A percentile compares a stretch with the other conserved stretches of the same genome.
Conservation (phyloP, 2,329 filamentous ascomycete genomes). For the Aspergillus sp. region DNA sequence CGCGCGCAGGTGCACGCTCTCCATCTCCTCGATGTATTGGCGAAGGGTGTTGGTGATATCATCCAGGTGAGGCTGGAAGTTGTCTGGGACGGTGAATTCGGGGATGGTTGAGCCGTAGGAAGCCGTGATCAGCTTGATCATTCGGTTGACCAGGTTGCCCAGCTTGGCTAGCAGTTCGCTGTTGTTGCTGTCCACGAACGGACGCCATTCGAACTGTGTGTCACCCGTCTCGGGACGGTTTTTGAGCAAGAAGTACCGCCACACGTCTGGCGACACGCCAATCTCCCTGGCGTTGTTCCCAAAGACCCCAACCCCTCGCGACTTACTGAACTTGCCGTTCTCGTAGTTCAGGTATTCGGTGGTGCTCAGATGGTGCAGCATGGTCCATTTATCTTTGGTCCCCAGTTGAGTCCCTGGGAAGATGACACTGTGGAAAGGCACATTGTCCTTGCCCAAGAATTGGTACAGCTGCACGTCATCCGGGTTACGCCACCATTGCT, state of each 20-base stretch:
- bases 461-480: slow-evolving; percentile 84
- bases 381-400: slow-evolving; percentile 78
- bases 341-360: slow-evolving; percentile 89
- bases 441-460: slow-evolving; percentile 92
- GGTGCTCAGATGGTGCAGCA: slow-evolving; percentile 77
- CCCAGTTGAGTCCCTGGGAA: slow-evolving; percentile 84
- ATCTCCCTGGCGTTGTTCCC: slow-evolving; percentile 83
- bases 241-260: slow-evolving; percentile 83
- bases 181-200: slow-evolving; percentile 79
- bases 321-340: slow-evolving; percentile 87
- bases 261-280: slow-evolving; percentile 76
- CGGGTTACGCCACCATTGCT: slow-evolving; percentile 89
- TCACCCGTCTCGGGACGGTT: slow-evolving; percentile 79
- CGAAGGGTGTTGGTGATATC: slow-evolving; percentile 47
- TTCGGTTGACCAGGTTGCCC: slow-evolving; percentile 64
- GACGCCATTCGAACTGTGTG: slow-evolving; percentile 81
- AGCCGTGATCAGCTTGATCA: slow-evolving; percentile 65
- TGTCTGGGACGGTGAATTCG: slow-evolving; percentile 33
- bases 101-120: slow-evolving; percentile 53
- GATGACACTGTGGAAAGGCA: slow-evolving; percentile 80
- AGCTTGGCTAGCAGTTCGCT: slow-evolving; percentile 71
- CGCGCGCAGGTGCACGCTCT: slow-evolving; percentile 52
- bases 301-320: slow-evolving; percentile 80
- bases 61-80: slow-evolving; percentile 32
- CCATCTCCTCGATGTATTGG: slow-evolving; percentile 51